These are phyloP conservation scores for Pistacia atlantica DNA, from an alignment of 345 rosid genomes.

Conservation along the genomic window DNA sequence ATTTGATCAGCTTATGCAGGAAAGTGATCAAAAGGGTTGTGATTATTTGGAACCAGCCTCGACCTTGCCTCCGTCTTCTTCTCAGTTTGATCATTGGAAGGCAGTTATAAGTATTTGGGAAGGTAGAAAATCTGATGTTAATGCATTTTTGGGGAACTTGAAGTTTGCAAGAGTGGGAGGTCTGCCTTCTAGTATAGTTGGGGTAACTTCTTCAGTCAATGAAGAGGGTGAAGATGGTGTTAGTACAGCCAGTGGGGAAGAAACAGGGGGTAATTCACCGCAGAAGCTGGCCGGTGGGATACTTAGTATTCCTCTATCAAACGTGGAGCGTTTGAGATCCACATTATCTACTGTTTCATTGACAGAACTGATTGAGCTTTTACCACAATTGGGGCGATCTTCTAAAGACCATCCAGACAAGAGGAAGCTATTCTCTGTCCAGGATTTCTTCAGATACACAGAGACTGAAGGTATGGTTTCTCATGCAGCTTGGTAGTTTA, in stretches of 20 bases:
- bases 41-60: conserved; percentile 35
- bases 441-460: conserved; percentile 98
- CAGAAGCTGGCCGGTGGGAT: conserved; percentile 78
- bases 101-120: conserved; percentile 69
- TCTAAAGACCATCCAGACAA: conserved; percentile 91
- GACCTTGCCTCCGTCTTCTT: conserved; percentile 21
- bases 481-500: conserved; percentile 2
- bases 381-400: conserved; percentile 76
- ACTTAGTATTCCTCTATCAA: conserved; percentile 83
- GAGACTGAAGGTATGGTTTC: conserved; percentile 85
- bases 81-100: conserved; percentile 50
- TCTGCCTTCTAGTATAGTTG: conserved; percentile 75
- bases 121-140: conserved; percentile 70
- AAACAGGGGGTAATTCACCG: conserved; percentile 50
- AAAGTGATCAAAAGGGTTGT: conserved; percentile 30
- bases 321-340: conserved; percentile 87
- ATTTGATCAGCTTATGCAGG: conserved; percentile 57
- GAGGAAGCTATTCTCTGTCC: conserved; percentile 90
- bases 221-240: conserved; percentile 62
- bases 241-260: conserved; percentile 50
- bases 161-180: conserved; percentile 94
- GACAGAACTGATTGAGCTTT: conserved; percentile 83
- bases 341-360: conserved; percentile 79
- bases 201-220: conserved; percentile 59
- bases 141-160: conserved; percentile 80